Evolutionary conservation across 169 alveolate species (phyloP), one percentile per base, ranked within the genome.

Genomic region (Amoebophrya sp.): DNA sequence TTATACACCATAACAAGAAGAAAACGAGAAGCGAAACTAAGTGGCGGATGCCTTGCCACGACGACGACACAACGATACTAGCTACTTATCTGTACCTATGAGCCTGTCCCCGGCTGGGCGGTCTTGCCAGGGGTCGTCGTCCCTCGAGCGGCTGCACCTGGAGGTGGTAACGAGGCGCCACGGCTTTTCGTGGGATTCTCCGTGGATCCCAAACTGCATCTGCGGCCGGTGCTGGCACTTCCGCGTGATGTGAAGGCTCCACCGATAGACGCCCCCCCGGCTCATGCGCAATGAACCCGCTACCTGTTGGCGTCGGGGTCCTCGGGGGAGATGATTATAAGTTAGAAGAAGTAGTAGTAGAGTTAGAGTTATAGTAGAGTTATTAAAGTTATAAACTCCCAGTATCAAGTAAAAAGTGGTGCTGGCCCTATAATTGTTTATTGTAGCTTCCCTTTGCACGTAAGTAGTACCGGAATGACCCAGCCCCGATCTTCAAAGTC

Each of bases 391-490:
- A n/a, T n/a, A n/a, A n/a, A n/a, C n/a, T n/a, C n/a, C n/a, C n/a
- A n/a, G n/a, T n/a, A n/a, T n/a, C n/a, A n/a, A n/a, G n/a, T n/a
- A n/a, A n/a, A n/a, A n/a, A n/a, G n/a, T n/a, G n/a, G n/a, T n/a
- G n/a, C n/a, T n/a, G n/a, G n/a, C n/a, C n/a, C n/a, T n/a, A n/a
- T n/a, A n/a, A n/a, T n/a, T n/a, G n/a, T n/a, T n/a, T n/a, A n/a
- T n/a, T n/a, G n/a, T n/a, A n/a, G n/a, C n/a, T n/a, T n/a, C n/a
- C n/a, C n/a, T n/a, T n/a, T n/a, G n/a, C n/a, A n/a, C n/a, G n/a
- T n/a, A n/a, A n/a, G n/a, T n/a, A 58, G 23, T 10, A 88, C 90
- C 38, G 90, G 90, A 41, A 88, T 88, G n/a, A 88, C 90, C 90
- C 90, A 88, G n/a, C 90, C 90, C 50, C 13, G 39, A 13, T 88